These are phyloP conservation scores for Paecilomyces formosus DNA, from an alignment of 2,329 filamentous ascomycete genomes.

Conservation along the genomic window DNA sequence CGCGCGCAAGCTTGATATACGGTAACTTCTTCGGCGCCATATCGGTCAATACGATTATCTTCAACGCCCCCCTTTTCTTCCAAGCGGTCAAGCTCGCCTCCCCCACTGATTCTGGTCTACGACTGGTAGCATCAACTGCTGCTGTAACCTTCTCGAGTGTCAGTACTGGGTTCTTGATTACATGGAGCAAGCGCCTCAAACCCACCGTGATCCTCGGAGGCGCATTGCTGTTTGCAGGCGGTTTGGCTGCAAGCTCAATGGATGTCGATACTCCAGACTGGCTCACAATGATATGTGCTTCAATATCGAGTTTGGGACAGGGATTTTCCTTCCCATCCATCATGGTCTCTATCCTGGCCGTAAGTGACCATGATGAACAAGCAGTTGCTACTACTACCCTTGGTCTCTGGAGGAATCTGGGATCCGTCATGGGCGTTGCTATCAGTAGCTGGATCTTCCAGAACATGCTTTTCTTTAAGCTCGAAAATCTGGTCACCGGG, in stretches of 20 bases:
- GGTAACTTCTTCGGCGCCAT: conserved; percentile 46
- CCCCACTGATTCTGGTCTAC: conserved; percentile 64
- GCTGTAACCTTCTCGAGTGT: conserved; percentile 50
- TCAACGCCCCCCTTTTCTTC: conserved; percentile 69
- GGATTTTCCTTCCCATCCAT: conserved; percentile 60
- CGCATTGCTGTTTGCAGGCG: conserved; percentile 43
- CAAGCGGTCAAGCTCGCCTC: conserved; percentile 64
- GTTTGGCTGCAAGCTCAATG: conserved; percentile 44
- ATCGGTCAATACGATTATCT: conserved; percentile 52
- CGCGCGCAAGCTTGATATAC: conserved; percentile 43
- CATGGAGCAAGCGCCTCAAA: conserved; percentile 52
- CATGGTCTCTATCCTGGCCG: conserved; percentile 57
- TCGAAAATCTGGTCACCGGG: conserved; percentile 53
- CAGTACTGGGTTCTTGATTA: conserved; percentile 56
- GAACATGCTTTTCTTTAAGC: conserved; percentile 57
- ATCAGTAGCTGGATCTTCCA: conserved; percentile 65
- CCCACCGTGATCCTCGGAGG: conserved; percentile 51
- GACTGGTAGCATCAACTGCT: conserved; percentile 58
- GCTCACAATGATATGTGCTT: conserved; percentile 50
- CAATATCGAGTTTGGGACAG: conserved; percentile 51
- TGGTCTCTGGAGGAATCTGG: conserved; percentile 63
- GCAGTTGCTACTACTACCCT: conserved; percentile 64
- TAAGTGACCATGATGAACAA: conserved; percentile 54
- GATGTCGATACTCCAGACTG: conserved; percentile 44
- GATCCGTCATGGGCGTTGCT: conserved; percentile 66